A percentile compares a stretch with the other conserved stretches of the same genome.
Conservation (phyloP, 129 eudicot species). For the Deinandra increscens region DNA sequence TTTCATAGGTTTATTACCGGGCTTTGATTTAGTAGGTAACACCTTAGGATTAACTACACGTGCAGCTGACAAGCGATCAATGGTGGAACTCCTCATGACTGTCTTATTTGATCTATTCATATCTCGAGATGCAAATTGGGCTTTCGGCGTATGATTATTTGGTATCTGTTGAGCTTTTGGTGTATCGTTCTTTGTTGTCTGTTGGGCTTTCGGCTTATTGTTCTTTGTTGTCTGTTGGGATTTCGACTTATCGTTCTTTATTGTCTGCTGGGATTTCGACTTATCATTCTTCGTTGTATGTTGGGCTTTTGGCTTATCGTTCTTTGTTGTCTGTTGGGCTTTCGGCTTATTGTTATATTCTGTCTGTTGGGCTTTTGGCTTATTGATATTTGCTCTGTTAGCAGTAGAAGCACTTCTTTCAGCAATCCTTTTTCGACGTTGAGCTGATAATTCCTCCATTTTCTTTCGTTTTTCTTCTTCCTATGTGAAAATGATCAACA, state of each 20-base stretch:
- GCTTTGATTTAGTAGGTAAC: constrained; percentile 40
- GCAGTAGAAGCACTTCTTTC: constrained; percentile 70
- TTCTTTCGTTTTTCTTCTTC: constrained; percentile 82
- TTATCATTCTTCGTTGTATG: constrained; percentile 34
- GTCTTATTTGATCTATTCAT: constrained; percentile 39
- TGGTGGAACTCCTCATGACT: constrained; percentile 58
- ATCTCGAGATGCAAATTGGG: constrained; percentile 29
- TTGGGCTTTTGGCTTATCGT: constrained; percentile 30
- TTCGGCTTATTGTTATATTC: constrained; percentile 9
- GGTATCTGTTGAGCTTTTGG: constrained; percentile 26
- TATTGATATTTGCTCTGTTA: constrained; percentile 35
- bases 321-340: constrained; percentile 33
- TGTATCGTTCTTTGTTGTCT: constrained; percentile 35
- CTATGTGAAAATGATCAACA: constrained; percentile 32
- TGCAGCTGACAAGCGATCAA: constrained; percentile 66
- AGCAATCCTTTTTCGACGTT: constrained; percentile 73
- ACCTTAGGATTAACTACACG: constrained; percentile 45
- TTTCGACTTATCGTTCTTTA: constrained; percentile 38
- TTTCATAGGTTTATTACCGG: constrained; percentile 27
- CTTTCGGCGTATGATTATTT: constrained; percentile 40
- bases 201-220: constrained; percentile 30
- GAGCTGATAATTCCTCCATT: constrained; percentile 60
- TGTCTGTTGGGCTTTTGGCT: constrained; percentile 22
- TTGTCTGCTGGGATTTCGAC: constrained; percentile 22
- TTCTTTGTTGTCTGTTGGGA: constrained; percentile 31